Evolutionary conservation across 257 asterid species (phyloP).

Genomic region (Solanum paucissectum): DNA sequence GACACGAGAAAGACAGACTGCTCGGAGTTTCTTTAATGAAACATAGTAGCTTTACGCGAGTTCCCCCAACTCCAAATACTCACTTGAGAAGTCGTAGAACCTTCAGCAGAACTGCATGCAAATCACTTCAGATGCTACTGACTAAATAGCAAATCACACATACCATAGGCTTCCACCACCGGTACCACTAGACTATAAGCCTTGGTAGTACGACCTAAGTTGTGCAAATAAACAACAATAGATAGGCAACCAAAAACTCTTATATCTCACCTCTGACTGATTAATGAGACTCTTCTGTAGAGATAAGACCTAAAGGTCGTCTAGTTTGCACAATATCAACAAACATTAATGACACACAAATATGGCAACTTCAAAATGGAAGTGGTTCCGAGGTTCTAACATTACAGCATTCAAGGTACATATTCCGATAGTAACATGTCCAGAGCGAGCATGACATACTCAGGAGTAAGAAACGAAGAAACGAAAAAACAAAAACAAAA

Average conservation of each 20-base stretch:
- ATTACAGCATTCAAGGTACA: neutral
- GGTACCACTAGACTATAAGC: neutral
- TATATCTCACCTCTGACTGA: neutral
- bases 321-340: neutral
- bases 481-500: neutral
- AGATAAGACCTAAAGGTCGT: neutral
- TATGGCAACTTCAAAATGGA: neutral
- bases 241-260: neutral
- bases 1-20: neutral
- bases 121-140: neutral
- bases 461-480: neutral
- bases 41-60: neutral
- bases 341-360: neutral
- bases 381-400: neutral
- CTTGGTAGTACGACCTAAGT: neutral
- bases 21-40: neutral
- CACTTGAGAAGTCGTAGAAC: neutral
- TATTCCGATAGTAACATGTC: neutral
- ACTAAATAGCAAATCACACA: neutral
- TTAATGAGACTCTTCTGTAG: neutral
- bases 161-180: neutral
- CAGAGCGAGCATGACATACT: neutral
- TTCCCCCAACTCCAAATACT: neutral
- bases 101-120: neutral
- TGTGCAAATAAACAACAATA: neutral